Evolutionary conservation across 768 basidiomycete species (phyloP), one percentile per base, ranked within the genome.

Genomic region (Ramaria rubella): DNA sequence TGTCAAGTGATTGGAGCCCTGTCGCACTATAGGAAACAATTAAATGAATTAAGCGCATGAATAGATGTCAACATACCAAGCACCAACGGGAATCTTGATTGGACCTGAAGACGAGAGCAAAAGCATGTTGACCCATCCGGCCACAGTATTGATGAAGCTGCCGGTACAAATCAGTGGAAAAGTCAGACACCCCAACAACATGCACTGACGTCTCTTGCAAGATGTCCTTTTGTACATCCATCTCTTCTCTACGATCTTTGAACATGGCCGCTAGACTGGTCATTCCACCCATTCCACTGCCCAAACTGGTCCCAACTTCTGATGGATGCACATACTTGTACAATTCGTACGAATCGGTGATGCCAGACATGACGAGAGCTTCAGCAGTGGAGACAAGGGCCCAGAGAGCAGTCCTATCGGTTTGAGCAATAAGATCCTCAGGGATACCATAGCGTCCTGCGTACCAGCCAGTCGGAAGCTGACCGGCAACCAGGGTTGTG

Each of bases 61-160:
- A 33, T 34, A 23, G 23, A 52, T 21, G 42, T 5, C 7, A 2
- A 69, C 83, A 65, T 68, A 92, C 91, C 96, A 99, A 58, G 96
- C 96, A 58, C 96, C 96, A 58, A 99, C 96, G 52, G 96, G 96
- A 64, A 98, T 96, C 77, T 99, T 99, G 70, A 99, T 89, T 2
- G 96, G 96, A 44, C 96, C 96, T 63, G 90, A 91, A 1, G 96
- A 95, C 0, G 96, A 99, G 71, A 99, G 74, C 3, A 99, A 79
- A 15, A 99, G 77, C 29, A 99, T 70, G 70, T 99, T 98, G 66
- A 98, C 80, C 96, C 96, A 99, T 45, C 95, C 95, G 57, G 95
- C 94, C 42, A 94, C 94, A 2, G 94, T 97, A 73, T 98, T 99
- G 77, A 99, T 99, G 80, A 98, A 99, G 30, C 92, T 94, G 61